phyloP scores from a whole-genome alignment of 352 stramenopile species.

The Pythium plurisporium region DNA sequence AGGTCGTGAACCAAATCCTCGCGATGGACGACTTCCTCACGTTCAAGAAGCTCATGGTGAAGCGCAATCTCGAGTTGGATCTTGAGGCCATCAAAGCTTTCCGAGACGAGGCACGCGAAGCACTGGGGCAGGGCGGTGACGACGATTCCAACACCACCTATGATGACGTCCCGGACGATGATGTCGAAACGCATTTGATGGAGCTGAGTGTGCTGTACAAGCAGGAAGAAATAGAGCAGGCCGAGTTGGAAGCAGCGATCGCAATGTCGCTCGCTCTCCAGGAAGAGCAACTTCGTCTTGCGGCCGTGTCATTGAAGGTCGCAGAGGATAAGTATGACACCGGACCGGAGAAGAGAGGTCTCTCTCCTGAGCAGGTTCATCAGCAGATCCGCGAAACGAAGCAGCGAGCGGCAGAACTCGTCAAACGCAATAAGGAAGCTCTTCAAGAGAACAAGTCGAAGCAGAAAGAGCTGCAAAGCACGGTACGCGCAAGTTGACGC shows the following conservation, averaged over 20 bases:
- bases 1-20: conserved; percentile 85
- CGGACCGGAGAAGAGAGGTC: conserved; percentile 22
- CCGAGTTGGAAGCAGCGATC: conserved; percentile 72
- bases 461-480: conserved; percentile 55
- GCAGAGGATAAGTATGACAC: conserved; percentile 64
- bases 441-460: conserved; percentile 66
- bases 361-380: conserved; percentile 51
- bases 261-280: conserved; percentile 75
- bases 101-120: conserved; percentile 42
- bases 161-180: too few relatives aligned
- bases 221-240: conserved; percentile 83
- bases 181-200: conserved; percentile 66
- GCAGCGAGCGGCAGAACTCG: conserved; percentile 68
- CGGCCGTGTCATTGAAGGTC: conserved; percentile 44
- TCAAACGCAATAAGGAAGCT: conserved; percentile 70
- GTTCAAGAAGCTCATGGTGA: conserved; percentile 93
- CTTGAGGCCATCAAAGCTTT: conserved; percentile 84
- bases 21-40: conserved; percentile 89
- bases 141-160: too few relatives aligned
- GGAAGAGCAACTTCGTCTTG: conserved; percentile 55
- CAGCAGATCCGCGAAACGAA: conserved; percentile 59
- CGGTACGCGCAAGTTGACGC: not conserved
- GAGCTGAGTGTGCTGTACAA: conserved; percentile 85
- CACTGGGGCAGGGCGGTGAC: not conserved
- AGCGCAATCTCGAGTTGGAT: conserved; percentile 89